phyloP scores from a whole-genome alignment of 768 basidiomycete species.

The Cyclocybe cylindracea region DNA sequence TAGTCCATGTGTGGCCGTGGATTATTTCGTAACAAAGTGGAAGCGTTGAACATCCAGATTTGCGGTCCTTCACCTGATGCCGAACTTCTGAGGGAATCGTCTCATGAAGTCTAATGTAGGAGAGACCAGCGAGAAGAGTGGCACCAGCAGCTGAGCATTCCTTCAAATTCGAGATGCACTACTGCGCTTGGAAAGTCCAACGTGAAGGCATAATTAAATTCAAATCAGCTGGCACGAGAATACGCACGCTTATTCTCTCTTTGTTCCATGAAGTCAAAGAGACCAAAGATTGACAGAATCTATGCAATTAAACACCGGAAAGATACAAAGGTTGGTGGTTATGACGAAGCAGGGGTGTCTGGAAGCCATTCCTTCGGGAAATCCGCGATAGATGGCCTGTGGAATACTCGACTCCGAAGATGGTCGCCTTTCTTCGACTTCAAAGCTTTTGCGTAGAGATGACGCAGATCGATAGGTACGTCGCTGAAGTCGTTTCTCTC shows the following conservation, averaged over 20 bases:
- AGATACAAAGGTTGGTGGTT: conserved; percentile 7
- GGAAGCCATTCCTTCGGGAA: conserved; percentile 90
- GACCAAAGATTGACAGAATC: neutral
- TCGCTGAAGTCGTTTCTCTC: conserved; percentile 50
- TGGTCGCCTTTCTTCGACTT: conserved; percentile 79
- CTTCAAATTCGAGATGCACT: too few species aligned
- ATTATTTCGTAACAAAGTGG: too few species aligned
- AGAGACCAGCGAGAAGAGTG: too few species aligned
- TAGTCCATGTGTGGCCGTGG: too few species aligned
- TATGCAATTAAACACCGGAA: conserved; percentile 7
- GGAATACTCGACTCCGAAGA: conserved; percentile 49
- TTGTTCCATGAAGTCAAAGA: neutral
- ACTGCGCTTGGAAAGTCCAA: too few species aligned
- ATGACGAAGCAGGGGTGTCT: conserved; percentile 10
- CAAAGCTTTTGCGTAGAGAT: conserved; percentile 67
- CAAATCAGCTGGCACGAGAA: neutral
- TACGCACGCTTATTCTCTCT: neutral
- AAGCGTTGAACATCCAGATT: too few species aligned
- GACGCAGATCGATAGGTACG: conserved; percentile 81
- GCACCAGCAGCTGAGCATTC: too few species aligned
- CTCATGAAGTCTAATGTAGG: too few species aligned
- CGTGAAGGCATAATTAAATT: neutral
- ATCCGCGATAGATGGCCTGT: conserved; percentile 69
- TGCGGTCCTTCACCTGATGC: too few species aligned
- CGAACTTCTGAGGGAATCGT: too few species aligned